Evolutionary conservation across 2,329 filamentous ascomycete genomes (phyloP).

Genomic region (Aspergillus sp.): DNA sequence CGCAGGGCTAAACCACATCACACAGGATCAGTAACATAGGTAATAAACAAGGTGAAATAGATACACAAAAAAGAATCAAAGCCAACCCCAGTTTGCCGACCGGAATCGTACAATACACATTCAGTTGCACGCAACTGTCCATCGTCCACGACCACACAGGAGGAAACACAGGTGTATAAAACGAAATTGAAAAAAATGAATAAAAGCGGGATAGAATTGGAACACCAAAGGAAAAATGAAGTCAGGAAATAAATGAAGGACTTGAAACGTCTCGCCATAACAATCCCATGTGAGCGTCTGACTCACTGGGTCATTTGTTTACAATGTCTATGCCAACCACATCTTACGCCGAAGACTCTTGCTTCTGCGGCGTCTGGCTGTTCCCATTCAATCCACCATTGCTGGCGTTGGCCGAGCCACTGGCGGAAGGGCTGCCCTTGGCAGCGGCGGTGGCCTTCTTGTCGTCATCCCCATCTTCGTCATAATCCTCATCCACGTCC

Average conservation of each 20-base stretch:
- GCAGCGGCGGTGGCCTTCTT: conserved; percentile 43
- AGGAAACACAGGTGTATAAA: conserved; percentile 7
- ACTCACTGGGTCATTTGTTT: background rate
- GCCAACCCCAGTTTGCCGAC: conserved; percentile 10
- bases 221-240: conserved; percentile 2
- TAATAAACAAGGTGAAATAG: conserved; percentile 3
- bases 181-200: conserved; percentile 3
- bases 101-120: conserved; percentile 23
- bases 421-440: conserved; percentile 37
- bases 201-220: conserved; percentile 8
- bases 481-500: conserved; percentile 96
- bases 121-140: conserved; percentile 14
- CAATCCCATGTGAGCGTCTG: conserved; percentile 11
- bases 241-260: conserved; percentile 14
- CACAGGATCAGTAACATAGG: background rate
- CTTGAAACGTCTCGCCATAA: conserved; percentile 9
- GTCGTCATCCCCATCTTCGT: conserved; percentile 88
- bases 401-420: conserved; percentile 25
- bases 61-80: conserved; percentile 7
- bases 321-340: background rate
- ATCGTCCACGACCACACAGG: conserved; percentile 10
- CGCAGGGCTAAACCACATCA: conserved; percentile 3
- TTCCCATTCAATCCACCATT: conserved; percentile 27
- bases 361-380: conserved; percentile 30
- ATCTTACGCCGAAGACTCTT: conserved; percentile 26